These are phyloP conservation scores for Termitomyces sp. DNA, from an alignment of 768 basidiomycete genomes.

Conservation along the genomic window DNA sequence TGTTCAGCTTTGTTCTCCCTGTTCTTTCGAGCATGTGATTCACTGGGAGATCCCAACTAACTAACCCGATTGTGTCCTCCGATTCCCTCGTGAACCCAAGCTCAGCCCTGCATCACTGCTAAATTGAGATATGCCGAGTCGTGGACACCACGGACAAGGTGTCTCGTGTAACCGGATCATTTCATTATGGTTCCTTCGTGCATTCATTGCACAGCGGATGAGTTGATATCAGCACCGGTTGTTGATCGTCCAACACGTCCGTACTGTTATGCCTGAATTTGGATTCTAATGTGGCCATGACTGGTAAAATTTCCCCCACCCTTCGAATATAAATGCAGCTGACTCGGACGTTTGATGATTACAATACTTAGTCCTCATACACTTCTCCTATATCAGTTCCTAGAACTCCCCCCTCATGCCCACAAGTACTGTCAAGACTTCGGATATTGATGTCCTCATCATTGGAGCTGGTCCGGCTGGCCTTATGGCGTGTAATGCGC, in stretches of 20 bases:
- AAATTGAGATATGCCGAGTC: neutral
- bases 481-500: slow-evolving; percentile 66
- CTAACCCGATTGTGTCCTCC: neutral
- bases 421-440: slow-evolving; percentile 24
- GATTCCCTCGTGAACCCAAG: slow-evolving; percentile 14
- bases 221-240: neutral
- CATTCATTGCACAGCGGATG: too few relatives aligned
- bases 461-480: slow-evolving; percentile 61
- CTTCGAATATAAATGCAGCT: neutral
- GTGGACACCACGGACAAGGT: neutral
- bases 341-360: neutral
- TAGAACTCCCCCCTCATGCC: slow-evolving; percentile 15
- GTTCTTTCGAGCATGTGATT: slow-evolving; percentile 8
- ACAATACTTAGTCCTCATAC: neutral
- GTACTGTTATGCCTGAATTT: too few relatives aligned
- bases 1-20: neutral
- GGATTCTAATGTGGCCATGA: too few relatives aligned
- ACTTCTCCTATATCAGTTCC: neutral
- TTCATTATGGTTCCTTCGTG: slow-evolving; percentile 3
- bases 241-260: neutral
- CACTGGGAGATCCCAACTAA: neutral
- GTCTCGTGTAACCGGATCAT: slow-evolving; percentile 2
- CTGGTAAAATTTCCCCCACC: neutral
- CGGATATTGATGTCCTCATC: slow-evolving; percentile 56
- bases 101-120: neutral